Evolutionary conservation across 2,329 filamentous ascomycete genomes (phyloP).

Genomic region (Teratosphaeria viscida): DNA sequence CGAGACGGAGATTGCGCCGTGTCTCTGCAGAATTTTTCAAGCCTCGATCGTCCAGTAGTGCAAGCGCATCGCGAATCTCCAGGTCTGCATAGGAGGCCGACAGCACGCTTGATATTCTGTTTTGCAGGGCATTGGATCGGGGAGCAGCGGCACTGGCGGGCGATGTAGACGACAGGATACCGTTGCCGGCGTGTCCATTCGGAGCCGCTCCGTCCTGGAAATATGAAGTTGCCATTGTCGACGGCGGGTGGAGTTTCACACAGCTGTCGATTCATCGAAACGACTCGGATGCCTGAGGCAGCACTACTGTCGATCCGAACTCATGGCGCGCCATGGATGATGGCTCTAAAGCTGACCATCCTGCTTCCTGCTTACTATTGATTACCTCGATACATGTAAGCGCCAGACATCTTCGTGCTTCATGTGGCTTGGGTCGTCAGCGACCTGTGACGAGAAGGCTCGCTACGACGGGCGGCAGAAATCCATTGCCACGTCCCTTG

Average conservation of each 20-base stretch:
- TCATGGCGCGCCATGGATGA: too few relatives aligned
- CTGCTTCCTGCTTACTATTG: background rate
- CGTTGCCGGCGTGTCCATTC: background rate
- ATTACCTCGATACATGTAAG: too few relatives aligned
- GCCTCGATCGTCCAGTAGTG: conserved; percentile 62
- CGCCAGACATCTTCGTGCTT: background rate
- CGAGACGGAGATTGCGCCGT: conserved; percentile 66
- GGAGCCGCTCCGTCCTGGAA: background rate
- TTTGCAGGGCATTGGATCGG: conserved; percentile 58
- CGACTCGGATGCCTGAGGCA: background rate
- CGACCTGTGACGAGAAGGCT: background rate
- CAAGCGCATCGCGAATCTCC: conserved; percentile 77
- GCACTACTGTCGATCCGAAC: background rate
- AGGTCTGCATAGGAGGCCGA: conserved; percentile 88
- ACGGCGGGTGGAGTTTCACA: background rate
- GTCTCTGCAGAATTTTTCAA: conserved; percentile 67
- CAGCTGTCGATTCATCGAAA: background rate
- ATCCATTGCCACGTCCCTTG: background rate
- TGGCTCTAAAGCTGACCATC: background rate
- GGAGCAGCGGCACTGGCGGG: conserved; percentile 7
- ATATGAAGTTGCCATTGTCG: conserved; percentile 2
- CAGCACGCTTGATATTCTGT: conserved; percentile 73
- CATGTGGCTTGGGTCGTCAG: background rate
- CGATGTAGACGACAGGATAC: conserved; percentile 1
- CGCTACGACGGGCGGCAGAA: background rate